Conservation (phyloP, 345 rosid genomes). For the Euclidium syriacum region DNA sequence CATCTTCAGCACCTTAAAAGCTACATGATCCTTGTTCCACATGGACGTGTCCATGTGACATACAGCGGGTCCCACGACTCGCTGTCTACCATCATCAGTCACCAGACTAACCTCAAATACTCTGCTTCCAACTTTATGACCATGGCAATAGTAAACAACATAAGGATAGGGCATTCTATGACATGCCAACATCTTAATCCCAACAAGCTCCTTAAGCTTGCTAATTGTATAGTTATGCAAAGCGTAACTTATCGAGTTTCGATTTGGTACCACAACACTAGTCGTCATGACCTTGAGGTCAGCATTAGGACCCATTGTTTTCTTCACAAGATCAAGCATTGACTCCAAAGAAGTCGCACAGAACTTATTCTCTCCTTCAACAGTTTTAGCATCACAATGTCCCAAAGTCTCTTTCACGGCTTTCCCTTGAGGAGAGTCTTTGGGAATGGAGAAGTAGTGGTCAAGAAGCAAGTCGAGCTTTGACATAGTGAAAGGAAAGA, state of each 20-base stretch:
- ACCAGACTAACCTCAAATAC: slow-evolving; percentile 39
- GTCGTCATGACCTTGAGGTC: slow-evolving; percentile 40
- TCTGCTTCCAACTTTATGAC: slow-evolving; percentile 36
- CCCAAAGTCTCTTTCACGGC: slow-evolving; percentile 54
- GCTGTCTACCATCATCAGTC: slow-evolving; percentile 44
- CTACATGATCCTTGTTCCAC: slow-evolving; percentile 55
- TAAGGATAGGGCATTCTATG: slow-evolving; percentile 66
- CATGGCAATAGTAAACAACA: slow-evolving; percentile 67
- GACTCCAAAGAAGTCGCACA: slow-evolving; percentile 70
- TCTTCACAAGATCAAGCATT: slow-evolving; percentile 48
- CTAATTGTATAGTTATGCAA: slow-evolving; percentile 48
- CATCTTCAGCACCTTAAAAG: slow-evolving; percentile 51
- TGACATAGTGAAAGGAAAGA: slow-evolving; percentile 55
- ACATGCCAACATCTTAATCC: slow-evolving; percentile 41
- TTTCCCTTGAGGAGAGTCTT: slow-evolving; percentile 56
- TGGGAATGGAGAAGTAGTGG: slow-evolving; percentile 45
- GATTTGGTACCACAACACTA: slow-evolving; percentile 8
- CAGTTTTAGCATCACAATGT: slow-evolving; percentile 42
- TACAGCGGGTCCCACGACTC: slow-evolving; percentile 44
- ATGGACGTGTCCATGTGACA: slow-evolving; percentile 83
- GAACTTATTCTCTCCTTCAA: slow-evolving; percentile 45
- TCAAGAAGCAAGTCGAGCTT: slow-evolving; percentile 46
- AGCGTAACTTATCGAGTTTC: slow-evolving; percentile 6
- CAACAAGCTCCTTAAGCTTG: slow-evolving; percentile 32
- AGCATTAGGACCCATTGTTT: slow-evolving; percentile 35